Percentiles rank a stretch among this genome's conserved stretches.
These are phyloP conservation scores for Microdochium trichocladiopsis DNA, from an alignment of 2,329 filamentous ascomycete species.

Conservation along the genomic window DNA sequence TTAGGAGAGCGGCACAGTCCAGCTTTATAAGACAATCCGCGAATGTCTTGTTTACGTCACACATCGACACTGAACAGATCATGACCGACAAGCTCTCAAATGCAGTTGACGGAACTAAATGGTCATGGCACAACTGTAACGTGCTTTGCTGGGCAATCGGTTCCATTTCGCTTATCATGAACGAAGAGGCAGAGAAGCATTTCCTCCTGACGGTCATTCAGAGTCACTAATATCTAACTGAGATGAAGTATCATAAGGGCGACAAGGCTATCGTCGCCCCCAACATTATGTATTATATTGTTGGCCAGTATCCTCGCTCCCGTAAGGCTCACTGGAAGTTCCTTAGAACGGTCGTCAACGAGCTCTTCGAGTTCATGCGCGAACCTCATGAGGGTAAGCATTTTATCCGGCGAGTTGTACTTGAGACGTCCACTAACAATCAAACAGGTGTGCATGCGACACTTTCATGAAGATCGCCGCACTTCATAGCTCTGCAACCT, in stretches of 20 bases:
- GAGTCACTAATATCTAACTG: constrained; percentile 89
- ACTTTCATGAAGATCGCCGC: constrained; percentile 99
- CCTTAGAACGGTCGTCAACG: constrained; percentile 98
- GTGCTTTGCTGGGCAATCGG: constrained; percentile 99
- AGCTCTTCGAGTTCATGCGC: constrained; percentile 99
- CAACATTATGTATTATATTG: constrained; percentile 99
- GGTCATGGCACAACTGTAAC: constrained; percentile 99
- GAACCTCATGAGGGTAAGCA: constrained; percentile 87
- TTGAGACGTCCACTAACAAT: too few relatives aligned
- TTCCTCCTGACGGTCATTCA: constrained; percentile 99
- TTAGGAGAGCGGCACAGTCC: constrained; percentile 98
- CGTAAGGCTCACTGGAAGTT: constrained; percentile 99
- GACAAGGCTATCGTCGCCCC: constrained; percentile 98
- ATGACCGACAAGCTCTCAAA: constrained; percentile 98
- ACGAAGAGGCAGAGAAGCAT: constrained; percentile 97
- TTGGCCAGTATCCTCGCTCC: constrained; percentile 96
- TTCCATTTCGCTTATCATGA: constrained; percentile 98
- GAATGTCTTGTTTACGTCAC: constrained; percentile 97
- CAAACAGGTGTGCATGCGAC: constrained; percentile 83
- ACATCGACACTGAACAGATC: constrained; percentile 93
- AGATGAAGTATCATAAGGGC: constrained; percentile 99
- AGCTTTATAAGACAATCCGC: constrained; percentile 97
- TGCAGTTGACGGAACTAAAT: constrained; percentile 91
- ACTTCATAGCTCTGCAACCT: constrained; percentile 93
- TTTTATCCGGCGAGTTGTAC: constrained; percentile 1